These are phyloP conservation scores for Heterobasidion parviporum DNA, from an alignment of 1,284 basidiomycete genomes.

Conservation along the genomic window DNA sequence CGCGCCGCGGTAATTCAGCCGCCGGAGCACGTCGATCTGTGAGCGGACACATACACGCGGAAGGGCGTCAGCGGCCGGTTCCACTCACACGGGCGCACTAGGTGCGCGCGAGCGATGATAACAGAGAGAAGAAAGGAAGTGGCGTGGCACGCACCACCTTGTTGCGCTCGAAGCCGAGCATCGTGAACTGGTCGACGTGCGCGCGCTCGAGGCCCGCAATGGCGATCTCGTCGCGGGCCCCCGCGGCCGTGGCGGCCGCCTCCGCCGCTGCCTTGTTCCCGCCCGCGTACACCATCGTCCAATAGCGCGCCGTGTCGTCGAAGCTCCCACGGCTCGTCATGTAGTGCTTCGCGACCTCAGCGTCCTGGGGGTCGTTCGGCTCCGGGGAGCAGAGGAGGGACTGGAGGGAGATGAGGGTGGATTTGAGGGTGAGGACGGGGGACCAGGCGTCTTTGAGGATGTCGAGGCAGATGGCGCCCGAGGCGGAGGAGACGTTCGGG, in stretches of 20 bases:
- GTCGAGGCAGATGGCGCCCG: constrained; percentile 86
- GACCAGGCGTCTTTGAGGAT: constrained; percentile 91
- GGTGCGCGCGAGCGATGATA: too few relatives aligned
- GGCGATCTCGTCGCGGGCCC: constrained; percentile 49
- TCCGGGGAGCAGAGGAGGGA: constrained; percentile 94
- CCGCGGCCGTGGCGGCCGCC: constrained; percentile 17
- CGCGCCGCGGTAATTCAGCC: constrained; percentile 85
- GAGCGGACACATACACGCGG: too few relatives aligned
- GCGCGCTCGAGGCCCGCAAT: constrained; percentile 68
- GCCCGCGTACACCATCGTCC: constrained; percentile 87
- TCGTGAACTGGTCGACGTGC: constrained; percentile 69
- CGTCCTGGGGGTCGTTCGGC: constrained; percentile 96
- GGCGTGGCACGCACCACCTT: constrained; percentile 60
- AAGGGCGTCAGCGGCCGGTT: too few relatives aligned
- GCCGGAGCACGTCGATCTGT: constrained; percentile 80
- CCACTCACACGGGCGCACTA: too few relatives aligned
- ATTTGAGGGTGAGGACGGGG: constrained; percentile 91
- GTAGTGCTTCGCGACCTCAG: constrained; percentile 96
- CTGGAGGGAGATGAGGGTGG: constrained; percentile 93
- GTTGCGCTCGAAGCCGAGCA: constrained; percentile 61
- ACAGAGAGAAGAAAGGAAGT: too few relatives aligned
- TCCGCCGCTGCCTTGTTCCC: constrained; percentile 32
- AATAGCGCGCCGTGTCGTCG: constrained; percentile 89
- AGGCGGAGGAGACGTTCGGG: constrained; percentile 93
- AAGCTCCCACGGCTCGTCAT: constrained; percentile 83